A percentile compares a stretch with the other conserved stretches of the same genome.
These are phyloP conservation scores for Trichophyton verrucosum DNA, from an alignment of 2,329 filamentous ascomycete genomes.

Conservation along the genomic window DNA sequence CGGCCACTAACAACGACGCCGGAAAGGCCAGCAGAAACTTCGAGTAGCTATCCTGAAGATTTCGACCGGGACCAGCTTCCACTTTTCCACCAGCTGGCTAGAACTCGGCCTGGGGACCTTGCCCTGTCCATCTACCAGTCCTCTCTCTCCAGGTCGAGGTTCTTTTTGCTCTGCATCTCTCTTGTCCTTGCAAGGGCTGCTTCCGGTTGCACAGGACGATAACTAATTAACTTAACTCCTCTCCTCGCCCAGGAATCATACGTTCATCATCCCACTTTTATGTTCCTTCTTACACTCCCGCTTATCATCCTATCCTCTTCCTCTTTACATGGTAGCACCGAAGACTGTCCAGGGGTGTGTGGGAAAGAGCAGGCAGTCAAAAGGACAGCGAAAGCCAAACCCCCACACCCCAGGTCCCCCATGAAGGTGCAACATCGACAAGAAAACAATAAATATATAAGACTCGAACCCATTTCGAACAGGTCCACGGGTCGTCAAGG, in stretches of 20 bases:
- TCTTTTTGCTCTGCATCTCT: neutral
- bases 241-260: neutral
- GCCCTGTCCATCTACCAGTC: too few relatives aligned
- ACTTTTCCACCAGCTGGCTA: too few relatives aligned
- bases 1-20: too few relatives aligned
- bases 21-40: too few relatives aligned
- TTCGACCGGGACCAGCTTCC: neutral
- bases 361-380: too few relatives aligned
- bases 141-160: too few relatives aligned
- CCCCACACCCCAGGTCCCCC: neutral
- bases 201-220: neutral
- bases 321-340: neutral
- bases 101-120: too few relatives aligned
- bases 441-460: neutral
- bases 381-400: neutral
- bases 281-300: neutral
- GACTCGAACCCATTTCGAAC: neutral
- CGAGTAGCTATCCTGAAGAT: neutral
- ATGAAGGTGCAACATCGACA: neutral
- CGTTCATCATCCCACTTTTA: neutral
- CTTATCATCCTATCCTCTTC: neutral
- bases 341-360: neutral
- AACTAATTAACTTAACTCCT: neutral
- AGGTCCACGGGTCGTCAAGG: neutral
- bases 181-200: neutral